Evolutionary conservation across 768 basidiomycete species (phyloP).

Genomic region (Boletus sp.): DNA sequence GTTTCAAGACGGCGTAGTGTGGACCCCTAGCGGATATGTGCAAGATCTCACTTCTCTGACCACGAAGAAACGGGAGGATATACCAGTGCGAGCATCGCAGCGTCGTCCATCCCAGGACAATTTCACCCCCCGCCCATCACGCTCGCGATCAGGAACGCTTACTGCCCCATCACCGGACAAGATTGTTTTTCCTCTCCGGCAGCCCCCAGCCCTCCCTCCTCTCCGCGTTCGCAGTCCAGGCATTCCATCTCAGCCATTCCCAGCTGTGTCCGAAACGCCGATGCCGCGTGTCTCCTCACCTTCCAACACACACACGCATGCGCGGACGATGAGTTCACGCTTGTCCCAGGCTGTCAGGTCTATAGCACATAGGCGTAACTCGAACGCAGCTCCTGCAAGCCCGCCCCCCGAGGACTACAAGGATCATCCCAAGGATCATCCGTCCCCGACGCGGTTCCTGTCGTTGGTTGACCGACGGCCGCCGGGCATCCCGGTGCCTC

Average conservation of each 20-base stretch:
- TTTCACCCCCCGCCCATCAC: neutral
- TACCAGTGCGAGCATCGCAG: neutral
- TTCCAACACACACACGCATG: conserved; percentile 9
- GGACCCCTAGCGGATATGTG: conserved; percentile 29
- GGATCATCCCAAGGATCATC: conserved; percentile 7
- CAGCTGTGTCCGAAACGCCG: conserved; percentile 21
- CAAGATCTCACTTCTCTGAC: conserved; percentile 14
- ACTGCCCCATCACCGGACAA: conserved; percentile 4
- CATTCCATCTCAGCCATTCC: conserved; percentile 8
- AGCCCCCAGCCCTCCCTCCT: conserved; percentile 10
- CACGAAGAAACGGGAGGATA: neutral
- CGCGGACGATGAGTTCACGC: conserved; percentile 20
- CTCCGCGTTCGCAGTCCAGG: conserved; percentile 20
- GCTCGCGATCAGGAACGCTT: conserved; percentile 18
- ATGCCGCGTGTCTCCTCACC: conserved; percentile 13
- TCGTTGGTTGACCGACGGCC: conserved; percentile 17
- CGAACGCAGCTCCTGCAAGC: conserved; percentile 4
- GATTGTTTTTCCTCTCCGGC: conserved; percentile 2
- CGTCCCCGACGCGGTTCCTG: conserved; percentile 9
- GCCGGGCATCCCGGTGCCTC: neutral
- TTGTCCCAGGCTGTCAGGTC: conserved; percentile 24
- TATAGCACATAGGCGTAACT: conserved; percentile 18
- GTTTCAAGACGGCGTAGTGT: conserved; percentile 28
- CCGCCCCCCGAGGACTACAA: conserved; percentile 7
- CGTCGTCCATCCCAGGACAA: neutral